Base-by-base conservation (phyloP, 2,329 filamentous ascomycete genomes). In the Neurospora crassa region DNA sequence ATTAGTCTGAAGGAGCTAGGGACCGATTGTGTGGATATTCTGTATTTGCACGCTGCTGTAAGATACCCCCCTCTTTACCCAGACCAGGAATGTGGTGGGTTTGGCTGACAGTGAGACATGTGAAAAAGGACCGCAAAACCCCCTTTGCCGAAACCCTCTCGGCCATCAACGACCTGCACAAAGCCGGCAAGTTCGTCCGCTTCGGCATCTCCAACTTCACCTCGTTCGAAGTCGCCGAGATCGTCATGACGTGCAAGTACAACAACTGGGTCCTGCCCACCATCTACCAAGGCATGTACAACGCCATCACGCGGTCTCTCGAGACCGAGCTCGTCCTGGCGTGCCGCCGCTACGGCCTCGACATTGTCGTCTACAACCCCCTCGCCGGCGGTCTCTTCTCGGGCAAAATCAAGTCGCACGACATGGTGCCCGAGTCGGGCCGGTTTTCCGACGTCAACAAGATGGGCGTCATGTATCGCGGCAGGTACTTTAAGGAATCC, bases 221-320 rank as follows among this genome's bases (percentile, higher is more conserved):
- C 0, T 87, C 91, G 0, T 94, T 90, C 81, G 92, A 94, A 78
- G 90, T 94, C 3, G 91, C 91, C 0, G 91, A 94, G 79, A 85
- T 93, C 8, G 89, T 88, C 68, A 88, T 90, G 74, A 87, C 90
- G 45, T 92, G 89, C 81, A 87, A 88, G 71, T 85, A 88, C 79
- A 86, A 88, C 74, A 87, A 87, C 37, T 93, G 89, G 89, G 90
- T 93, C 18, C 85, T 76, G 14, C 91, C 91, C 0, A 91, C 88
- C 0, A 88, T 93, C 70, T 94, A 91, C 79, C 91, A 94, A 78
- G 92, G 84, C 73, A 92, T 93, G 88, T 92, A 92, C 79, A 91
- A 91, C 78, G 85, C 86, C 67, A 77, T 78, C 63, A 76, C 74
- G 10, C 79, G 80, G 16, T 72, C 74, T 41, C 77, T 92, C 68